Base-by-base conservation (phyloP, 2,329 filamentous ascomycete genomes). In the Pseudogymnoascus sp. region DNA sequence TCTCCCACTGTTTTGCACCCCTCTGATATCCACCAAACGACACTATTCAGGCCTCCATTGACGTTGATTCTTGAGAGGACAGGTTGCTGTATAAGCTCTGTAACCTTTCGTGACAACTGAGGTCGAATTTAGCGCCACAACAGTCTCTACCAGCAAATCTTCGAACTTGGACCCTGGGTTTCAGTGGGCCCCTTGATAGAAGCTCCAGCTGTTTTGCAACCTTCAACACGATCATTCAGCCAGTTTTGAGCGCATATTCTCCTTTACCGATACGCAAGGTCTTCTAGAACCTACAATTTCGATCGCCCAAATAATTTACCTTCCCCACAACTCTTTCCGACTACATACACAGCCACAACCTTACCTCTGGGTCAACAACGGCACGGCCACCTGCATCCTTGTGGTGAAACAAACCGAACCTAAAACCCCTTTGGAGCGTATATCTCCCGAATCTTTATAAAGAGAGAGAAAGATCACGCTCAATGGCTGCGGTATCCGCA, bases 401-500 rank as follows among this genome's bases (percentile, higher is more conserved):
- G 51, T 57, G 51, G 51, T 57, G 51, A 57, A 57, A 57, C 51
- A 57, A 57, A 34, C 51, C 51, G 28, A 57, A 57, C 51, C 51
- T 21, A 34, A 57, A 57, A 57, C 51, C 28, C 28, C 51, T 34
- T 57, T 57, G 51, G 51, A 57, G 51, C 11, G 51, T 34, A 57
- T 34, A 57, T 21, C 51, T 34, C 51, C 51, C 25, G 28, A 57
- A 34, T 57, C 51, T 34, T 57, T 25, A 57, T 57, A 57, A 57
- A 57, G 51, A 34, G 48, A 34, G 51, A 34, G 51, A 57, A 34
- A 57, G 48, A 34, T 57, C 51, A 57, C 51, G 51, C 51, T 57
- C 48, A 37, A 75, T 75, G 73, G 73, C 73, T 72, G 73, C 71
- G 69, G 73, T 74, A 67, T 72, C 73, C 64, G 71, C 72, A 62